A percentile compares a stretch with the other conserved stretches of the same genome.
These are phyloP conservation scores for Xylaria multiplex DNA, from an alignment of 2,329 filamentous ascomycete species.

Conservation along the genomic window DNA sequence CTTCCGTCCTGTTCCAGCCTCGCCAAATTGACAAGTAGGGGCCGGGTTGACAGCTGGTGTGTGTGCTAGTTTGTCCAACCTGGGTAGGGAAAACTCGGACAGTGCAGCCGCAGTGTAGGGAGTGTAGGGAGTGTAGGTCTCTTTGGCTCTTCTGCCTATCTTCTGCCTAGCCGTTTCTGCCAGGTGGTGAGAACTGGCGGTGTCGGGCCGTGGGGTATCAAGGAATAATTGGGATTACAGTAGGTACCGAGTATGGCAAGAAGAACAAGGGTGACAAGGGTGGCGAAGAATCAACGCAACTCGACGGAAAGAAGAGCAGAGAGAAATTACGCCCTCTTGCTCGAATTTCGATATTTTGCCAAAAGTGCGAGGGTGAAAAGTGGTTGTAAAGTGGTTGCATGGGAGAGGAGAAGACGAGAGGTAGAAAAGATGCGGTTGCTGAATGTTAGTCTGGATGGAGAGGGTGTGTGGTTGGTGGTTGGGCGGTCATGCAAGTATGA, in stretches of 20 bases:
- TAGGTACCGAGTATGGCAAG: no score
- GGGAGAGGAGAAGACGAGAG: constrained; percentile 9
- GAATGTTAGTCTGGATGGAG: constrained; percentile 12
- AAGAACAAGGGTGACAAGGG: not conserved
- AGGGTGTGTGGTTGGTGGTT: constrained; percentile 29
- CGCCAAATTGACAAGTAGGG: constrained; percentile 32
- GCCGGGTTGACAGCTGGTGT: constrained; percentile 18
- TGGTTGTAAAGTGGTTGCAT: constrained; percentile 19
- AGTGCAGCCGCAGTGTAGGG: not conserved
- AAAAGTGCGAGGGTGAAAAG: not conserved
- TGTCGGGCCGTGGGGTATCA: constrained; percentile 5
- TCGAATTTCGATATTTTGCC: not conserved
- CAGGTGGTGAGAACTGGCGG: constrained; percentile 30
- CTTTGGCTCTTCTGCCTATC: not conserved
- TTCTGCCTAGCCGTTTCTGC: not conserved
- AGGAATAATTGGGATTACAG: not conserved
- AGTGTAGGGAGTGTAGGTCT: not conserved
- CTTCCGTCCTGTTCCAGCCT: constrained; percentile 39
- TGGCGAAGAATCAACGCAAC: constrained; percentile 3
- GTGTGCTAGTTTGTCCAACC: not conserved
- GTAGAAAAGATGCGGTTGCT: constrained; percentile 14
- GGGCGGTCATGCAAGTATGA: constrained; percentile 40
- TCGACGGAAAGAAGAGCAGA: constrained; percentile 1
- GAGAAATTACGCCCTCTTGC: not conserved
- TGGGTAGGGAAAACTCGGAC: constrained; percentile 9